Percentiles rank a stretch among this genome's conserved stretches.
phyloP scores from a whole-genome alignment of 2,329 filamentous ascomycete genomes.

The Trichoderma asperellum region DNA sequence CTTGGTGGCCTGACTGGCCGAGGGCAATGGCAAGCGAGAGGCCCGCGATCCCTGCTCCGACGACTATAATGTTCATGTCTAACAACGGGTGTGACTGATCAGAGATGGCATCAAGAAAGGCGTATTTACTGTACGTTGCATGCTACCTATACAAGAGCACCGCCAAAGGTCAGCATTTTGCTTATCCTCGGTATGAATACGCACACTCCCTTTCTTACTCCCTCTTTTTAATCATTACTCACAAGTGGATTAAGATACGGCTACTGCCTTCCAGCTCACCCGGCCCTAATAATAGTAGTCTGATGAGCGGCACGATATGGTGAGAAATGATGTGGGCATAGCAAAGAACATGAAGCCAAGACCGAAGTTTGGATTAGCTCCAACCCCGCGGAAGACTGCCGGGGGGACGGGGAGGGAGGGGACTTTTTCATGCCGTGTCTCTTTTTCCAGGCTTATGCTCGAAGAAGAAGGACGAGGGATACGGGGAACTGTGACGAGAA shows the following conservation, averaged over 20 bases:
- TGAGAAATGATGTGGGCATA: background rate
- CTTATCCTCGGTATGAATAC: background rate
- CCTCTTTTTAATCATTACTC: background rate
- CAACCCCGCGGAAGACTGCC: background rate
- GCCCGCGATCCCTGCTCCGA: conserved; percentile 53
- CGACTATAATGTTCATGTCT: conserved; percentile 42
- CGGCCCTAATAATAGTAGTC: background rate
- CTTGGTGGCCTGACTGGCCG: conserved; percentile 50
- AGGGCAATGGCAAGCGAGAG: conserved; percentile 43
- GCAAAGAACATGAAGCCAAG: too few species aligned
- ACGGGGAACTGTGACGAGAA: background rate
- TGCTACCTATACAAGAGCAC: background rate
- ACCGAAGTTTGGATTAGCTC: background rate
- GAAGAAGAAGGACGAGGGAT: background rate
- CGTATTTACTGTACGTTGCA: background rate
- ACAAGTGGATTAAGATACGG: background rate
- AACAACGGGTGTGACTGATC: background rate
- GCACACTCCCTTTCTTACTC: background rate
- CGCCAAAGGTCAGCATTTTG: background rate
- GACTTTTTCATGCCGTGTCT: background rate
- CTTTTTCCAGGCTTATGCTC: background rate
- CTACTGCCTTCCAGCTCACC: background rate
- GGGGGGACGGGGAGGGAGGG: too few species aligned
- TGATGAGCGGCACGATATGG: background rate
- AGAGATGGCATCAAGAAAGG: background rate